These are phyloP conservation scores for Chaetomidium leptoderma DNA, from an alignment of 495 filamentous ascomycete genomes.

Conservation along the genomic window DNA sequence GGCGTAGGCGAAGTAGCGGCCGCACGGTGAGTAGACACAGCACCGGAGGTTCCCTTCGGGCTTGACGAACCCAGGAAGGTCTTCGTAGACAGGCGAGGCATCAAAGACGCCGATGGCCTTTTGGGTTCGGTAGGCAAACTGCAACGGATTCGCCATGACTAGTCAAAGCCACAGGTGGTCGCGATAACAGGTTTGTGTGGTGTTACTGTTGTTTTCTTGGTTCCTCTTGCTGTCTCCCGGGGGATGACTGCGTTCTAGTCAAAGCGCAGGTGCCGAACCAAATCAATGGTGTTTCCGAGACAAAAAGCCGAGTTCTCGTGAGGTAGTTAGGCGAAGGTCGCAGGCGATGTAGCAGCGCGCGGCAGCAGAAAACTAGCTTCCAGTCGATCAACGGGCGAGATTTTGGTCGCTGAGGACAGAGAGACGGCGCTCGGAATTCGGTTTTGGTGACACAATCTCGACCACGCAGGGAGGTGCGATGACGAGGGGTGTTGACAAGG, in stretches of 20 bases:
- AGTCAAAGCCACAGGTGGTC: slow-evolving; percentile 68
- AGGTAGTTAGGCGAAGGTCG: background rate
- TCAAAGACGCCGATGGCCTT: slow-evolving; percentile 93
- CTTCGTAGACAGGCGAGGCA: slow-evolving; percentile 80
- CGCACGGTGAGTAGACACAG: slow-evolving; percentile 88
- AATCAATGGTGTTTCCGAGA: slow-evolving; percentile 4
- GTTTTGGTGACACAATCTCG: background rate
- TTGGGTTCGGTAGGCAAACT: slow-evolving; percentile 92
- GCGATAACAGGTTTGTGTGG: slow-evolving; percentile 25
- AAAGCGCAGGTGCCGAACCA: slow-evolving; percentile 5
- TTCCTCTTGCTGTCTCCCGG: slow-evolving; percentile 19
- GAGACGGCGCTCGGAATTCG: background rate
- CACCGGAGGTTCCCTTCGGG: slow-evolving; percentile 94
- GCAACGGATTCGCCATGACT: slow-evolving; percentile 85
- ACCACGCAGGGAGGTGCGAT: slow-evolving; percentile 6
- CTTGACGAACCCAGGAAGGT: slow-evolving; percentile 77
- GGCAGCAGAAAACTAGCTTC: background rate
- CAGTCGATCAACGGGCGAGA: background rate
- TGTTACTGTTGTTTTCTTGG: slow-evolving; percentile 19
- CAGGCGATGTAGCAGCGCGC: background rate
- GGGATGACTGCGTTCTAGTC: slow-evolving; percentile 6
- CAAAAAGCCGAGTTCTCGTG: too few relatives aligned
- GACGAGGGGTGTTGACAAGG: background rate
- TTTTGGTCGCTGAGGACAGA: background rate
- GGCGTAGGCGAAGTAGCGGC: slow-evolving; percentile 93